Conservation (phyloP, 1,284 basidiomycete species). For the Mrakiaceae sp. region DNA sequence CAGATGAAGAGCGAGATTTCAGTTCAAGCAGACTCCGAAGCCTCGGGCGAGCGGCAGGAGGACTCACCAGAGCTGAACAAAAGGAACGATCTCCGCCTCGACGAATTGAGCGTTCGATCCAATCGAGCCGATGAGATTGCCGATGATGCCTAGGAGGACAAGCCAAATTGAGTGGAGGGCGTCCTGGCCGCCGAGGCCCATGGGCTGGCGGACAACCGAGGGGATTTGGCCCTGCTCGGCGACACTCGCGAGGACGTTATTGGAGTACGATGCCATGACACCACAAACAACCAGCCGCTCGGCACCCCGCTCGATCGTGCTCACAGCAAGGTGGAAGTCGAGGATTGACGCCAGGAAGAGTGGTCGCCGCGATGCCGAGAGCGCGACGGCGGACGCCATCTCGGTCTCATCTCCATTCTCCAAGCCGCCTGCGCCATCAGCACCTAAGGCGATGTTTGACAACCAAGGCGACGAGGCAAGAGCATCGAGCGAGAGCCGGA, state of each 20-base stretch:
- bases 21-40: background rate
- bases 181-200: constrained; percentile 29
- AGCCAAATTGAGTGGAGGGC: constrained; percentile 61
- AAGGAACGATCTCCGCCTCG: constrained; percentile 70
- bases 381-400: background rate
- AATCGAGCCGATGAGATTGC: constrained; percentile 50
- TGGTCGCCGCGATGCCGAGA: constrained; percentile 19
- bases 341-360: constrained; percentile 66
- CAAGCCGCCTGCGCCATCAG: constrained; percentile 14
- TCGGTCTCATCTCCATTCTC: background rate
- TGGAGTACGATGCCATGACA: constrained; percentile 66
- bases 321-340: constrained; percentile 75
- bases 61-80: constrained; percentile 60
- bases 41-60: background rate
- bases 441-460: background rate
- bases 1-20: background rate
- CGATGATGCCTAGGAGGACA: constrained; percentile 67
- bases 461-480: constrained; percentile 43
- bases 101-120: constrained; percentile 63
- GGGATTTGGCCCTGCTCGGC: constrained; percentile 64
- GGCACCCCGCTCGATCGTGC: constrained; percentile 59
- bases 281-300: constrained; percentile 78
- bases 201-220: constrained; percentile 51
- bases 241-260: constrained; percentile 62
- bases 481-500: constrained; percentile 63